Evolutionary conservation across 2,329 filamentous ascomycete species (phyloP), one percentile per base, ranked within the genome.

Genomic region (Exserohilum rostratum): DNA sequence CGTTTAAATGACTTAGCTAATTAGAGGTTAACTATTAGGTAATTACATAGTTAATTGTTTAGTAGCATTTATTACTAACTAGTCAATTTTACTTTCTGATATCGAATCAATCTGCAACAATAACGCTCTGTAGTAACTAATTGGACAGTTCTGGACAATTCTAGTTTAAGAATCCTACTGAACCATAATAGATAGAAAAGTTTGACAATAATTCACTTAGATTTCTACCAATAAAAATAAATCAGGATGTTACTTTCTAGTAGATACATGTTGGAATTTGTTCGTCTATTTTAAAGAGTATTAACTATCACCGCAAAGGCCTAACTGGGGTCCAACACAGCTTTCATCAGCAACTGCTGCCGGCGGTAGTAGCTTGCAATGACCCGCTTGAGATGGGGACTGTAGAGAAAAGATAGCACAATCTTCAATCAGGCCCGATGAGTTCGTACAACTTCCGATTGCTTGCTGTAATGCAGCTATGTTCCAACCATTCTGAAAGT

Each of bases 401-500:
- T 62, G 46, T 35, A 60, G 60, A 37, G 66, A 50, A 27, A 66
- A 62, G 56, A 82, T 80, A 11, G 69, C 58, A 73, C 81, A 85
- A 74, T 85, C 84, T 45, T 83, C 79, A 57, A 82, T 80, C 6
- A 82, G 79, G 76, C 87, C 82, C 29, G 17, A 82, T 51, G 84
- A 83, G 43, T 81, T 82, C 65, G 87, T 78, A 77, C 88, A 90
- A 47, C 78, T 83, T 68, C 87, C 79, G 61, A 90, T 86, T 65
- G 88, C 87, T 63, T 82, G 78, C 75, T 87, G 84, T 49, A 90
- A 84, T 53, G 81, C 79, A 44, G 78, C 74, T 63, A 82, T 78
- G 62, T 90, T 84, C 88, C 87, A 91, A 25, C 83, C 87, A 55
- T 87, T 83, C 39, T 73, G 43, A 76, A 91, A 90, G 70, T 91